Evolutionary conservation across 495 filamentous ascomycete species (phyloP), one percentile per base, ranked within the genome.

Genomic region (Rostrohypoxylon terebratum): DNA sequence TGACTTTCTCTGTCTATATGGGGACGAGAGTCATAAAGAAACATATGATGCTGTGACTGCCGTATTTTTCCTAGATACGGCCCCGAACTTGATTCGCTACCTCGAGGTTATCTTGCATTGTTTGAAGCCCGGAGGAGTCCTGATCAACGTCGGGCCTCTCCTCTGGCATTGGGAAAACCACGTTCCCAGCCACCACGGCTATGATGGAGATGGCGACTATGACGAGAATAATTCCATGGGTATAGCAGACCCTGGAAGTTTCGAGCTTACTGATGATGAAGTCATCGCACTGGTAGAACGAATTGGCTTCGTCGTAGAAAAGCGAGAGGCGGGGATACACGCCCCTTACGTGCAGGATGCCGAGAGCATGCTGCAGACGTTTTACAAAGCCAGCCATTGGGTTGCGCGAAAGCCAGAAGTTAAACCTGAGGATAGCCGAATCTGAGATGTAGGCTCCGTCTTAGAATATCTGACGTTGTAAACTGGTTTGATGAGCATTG

Each of bases 31-130:
- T 16, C 86, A 92, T 53, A 79, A 80, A 28, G 87, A 85, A 1
- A 75, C 74, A 0, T 98, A 93, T 78, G 91, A 97, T 76, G 94
- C 90, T 0, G 94, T 99, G 2, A 88, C 91, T 0, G 92, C 91
- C 3, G 92, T 97, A 3, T 99, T 98, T 78, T 99, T 98, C 83
- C 91, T 99, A 33, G 96, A 99, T 78, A 99, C 96, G 3, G 96
- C 96, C 25, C 94, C 94, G 16, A 97, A 98, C 77, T 75, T 98
- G 25, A 90, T 98, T 60, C 87, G 89, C 9, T 98, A 98, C 74
- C 87, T 98, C 16, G 90, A 96, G 79, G 89, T 92, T 14, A 90
- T 98, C 59, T 81, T 83, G 28, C 86, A 92, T 74, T 95, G 94
- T 72, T 82, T 99, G 38, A 91, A 90, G 71, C 83, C 89, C 0